Evolutionary conservation across 768 basidiomycete species (phyloP), one percentile per base, ranked within the genome.

Genomic region (Kwoniella europaea): DNA sequence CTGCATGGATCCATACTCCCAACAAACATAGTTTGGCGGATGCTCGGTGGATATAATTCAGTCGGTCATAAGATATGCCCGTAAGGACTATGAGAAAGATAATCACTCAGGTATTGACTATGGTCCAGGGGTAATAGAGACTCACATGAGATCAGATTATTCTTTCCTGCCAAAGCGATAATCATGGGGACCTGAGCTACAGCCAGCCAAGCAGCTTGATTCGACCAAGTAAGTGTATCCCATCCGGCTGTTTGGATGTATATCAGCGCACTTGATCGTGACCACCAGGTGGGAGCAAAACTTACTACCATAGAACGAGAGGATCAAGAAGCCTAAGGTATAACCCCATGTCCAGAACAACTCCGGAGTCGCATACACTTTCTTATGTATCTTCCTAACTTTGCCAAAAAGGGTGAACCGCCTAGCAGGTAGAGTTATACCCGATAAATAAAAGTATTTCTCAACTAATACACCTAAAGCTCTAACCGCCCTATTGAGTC

Each of bases 81-180:
- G 87, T 89, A 59, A 88, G 61, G 76, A 84, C 87, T 88, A 62
- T 43, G 58, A 56, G 66, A 13, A 22, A 6, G 41, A 29, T 35
- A 0, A 35, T 35, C 35, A 9, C 7, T 35, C 57, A n/a, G 3
- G 15, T n/a, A 65, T 20, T 59, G 65, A 53, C 20, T 6, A 50
- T 20, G 20, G 6, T 24, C 27, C 1, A 9, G 24, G n/a, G 10
- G 7, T 43, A 20, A 53, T 16, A 18, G 53, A 22, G 29, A 70
- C 81, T 76, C 73, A 87, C 88, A 86, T 10, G 88, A 88, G 43
- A 88, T 80, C 27, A 88, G 76, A 67, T 90, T 90, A 79, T 90
- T 90, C 83, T 88, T 88, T 71, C 87, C 88, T 1, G 88, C 88
- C 27, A 91, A 85, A 2, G 86, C 88, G 16, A 86, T 85, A 75